Base-by-base conservation (phyloP, 2,329 filamentous ascomycete species). In the Amphichorda felina region DNA sequence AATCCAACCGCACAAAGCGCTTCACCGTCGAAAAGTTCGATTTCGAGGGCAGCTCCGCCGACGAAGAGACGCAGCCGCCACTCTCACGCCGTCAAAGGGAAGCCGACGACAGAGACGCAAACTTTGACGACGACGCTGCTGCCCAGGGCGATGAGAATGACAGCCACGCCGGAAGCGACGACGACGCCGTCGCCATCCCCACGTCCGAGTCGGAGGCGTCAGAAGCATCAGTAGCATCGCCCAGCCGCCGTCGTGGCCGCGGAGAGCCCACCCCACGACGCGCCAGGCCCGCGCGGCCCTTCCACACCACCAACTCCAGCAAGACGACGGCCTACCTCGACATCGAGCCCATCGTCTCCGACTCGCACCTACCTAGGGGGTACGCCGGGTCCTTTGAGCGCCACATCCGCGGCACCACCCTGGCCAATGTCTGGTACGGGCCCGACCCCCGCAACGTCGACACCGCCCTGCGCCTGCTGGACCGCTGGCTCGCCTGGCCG, bases 1-100 rank as follows among this genome's bases (percentile, higher is more conserved):
- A 38, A 33, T 54, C 57, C 14, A 60, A 59, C 42, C 55, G 53
- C 30, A 45, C 45, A 18, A 60, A 59, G 35, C 46, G 50, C 26
- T 59, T 50, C 36, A 49, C 50, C 2, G 38, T 50, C 38, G 44
- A 57, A 28, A 52, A 51, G 18, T 58, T 58, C 44, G 51, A 54
- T 31, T 59, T 58, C 28, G 55, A 56, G 13, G 25, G 3, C 15
- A 21, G 11, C 26, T 9, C 9, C 3, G 16, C 49, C 4, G 55
- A 53, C 17, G 55, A 56, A 21, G 51, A 50, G 17, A 33, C n/a
- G 22, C 13, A 18, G 10, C 16, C 24, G 5, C 27, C 31, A 8
- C 36, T 41, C n/a, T 39, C 33, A 6, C 47, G 44, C 24, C 43
- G 44, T 13, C 41, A 43, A 27, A 51, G 40, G 28, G 39, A 41